Evolutionary conservation across 805 yeast genomes (phyloP).

Genomic region (Cephaloascus albidus): DNA sequence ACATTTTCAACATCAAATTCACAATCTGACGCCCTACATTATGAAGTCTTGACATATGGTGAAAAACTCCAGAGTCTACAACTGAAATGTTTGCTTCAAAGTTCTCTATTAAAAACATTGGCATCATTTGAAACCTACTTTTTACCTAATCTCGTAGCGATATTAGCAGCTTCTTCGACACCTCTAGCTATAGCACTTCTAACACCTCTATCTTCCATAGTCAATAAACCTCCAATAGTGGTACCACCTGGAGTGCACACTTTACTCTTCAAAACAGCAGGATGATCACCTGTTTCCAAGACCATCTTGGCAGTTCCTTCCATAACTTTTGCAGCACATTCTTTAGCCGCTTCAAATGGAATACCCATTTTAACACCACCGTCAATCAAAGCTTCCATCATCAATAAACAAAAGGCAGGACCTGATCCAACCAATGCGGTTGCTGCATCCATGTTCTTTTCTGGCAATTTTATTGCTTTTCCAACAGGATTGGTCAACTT

Average conservation of each 20-base stretch:
- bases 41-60: neutral
- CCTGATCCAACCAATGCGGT: constrained; percentile 95
- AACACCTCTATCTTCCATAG: constrained; percentile 85
- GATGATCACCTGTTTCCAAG: constrained; percentile 72
- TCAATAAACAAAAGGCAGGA: constrained; percentile 84
- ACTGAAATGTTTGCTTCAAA: too few relatives aligned
- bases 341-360: constrained; percentile 73
- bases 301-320: constrained; percentile 94
- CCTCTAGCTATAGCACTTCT: constrained; percentile 84
- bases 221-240: constrained; percentile 89
- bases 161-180: constrained; percentile 84
- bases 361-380: constrained; percentile 94
- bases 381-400: constrained; percentile 88
- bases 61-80: too few relatives aligned
- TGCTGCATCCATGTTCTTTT: constrained; percentile 92
- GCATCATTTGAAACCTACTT: too few relatives aligned
- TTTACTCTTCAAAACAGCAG: constrained; percentile 76
- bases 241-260: constrained; percentile 98
- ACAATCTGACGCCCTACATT: too few relatives aligned
- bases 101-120: too few relatives aligned
- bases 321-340: constrained; percentile 87
- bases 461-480: constrained; percentile 60
- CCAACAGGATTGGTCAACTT: constrained; percentile 58
- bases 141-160: constrained; percentile 54
- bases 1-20: too few relatives aligned